phyloP scores from a whole-genome alignment of 768 basidiomycete species.

The Nidula microcarpa region DNA sequence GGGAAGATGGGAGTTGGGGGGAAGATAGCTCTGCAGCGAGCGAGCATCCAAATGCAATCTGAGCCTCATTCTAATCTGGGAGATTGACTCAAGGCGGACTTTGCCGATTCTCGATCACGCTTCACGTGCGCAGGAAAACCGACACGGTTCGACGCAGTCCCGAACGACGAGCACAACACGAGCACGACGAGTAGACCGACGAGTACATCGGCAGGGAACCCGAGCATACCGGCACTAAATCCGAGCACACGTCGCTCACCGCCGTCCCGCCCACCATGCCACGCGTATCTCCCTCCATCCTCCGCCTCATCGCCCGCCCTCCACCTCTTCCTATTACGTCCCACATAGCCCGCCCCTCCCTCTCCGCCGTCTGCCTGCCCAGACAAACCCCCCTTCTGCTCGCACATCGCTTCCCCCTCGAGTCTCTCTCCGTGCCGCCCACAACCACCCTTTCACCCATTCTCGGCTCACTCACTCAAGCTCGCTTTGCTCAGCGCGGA shows the following conservation, averaged over 20 bases:
- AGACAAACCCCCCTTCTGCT: conserved; percentile 1
- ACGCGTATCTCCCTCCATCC: conserved; percentile 35
- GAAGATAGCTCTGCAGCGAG: conserved; percentile 15
- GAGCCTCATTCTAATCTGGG: background rate
- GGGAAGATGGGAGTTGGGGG: conserved; percentile 18
- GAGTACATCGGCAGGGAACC: background rate
- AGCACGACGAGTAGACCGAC: background rate
- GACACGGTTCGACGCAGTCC: background rate
- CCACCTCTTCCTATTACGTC: conserved; percentile 22
- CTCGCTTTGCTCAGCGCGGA: conserved; percentile 68
- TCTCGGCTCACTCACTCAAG: conserved; percentile 42
- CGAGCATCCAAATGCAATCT: conserved; percentile 10
- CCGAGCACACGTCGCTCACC: background rate
- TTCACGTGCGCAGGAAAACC: background rate
- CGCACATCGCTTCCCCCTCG: conserved; percentile 2
- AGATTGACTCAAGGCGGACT: background rate
- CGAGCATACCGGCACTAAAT: background rate
- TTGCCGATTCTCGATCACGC: background rate
- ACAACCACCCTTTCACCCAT: conserved; percentile 27
- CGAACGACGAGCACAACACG: background rate
- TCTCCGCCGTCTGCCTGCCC: conserved; percentile 3
- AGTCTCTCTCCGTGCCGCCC: conserved; percentile 5
- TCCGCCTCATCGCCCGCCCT: conserved; percentile 29
- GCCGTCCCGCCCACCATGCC: conserved; percentile 26
- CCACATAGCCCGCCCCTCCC: conserved; percentile 7